Base-by-base conservation (phyloP, 73 alveolate species). In the Paraurostyla sp. region DNA sequence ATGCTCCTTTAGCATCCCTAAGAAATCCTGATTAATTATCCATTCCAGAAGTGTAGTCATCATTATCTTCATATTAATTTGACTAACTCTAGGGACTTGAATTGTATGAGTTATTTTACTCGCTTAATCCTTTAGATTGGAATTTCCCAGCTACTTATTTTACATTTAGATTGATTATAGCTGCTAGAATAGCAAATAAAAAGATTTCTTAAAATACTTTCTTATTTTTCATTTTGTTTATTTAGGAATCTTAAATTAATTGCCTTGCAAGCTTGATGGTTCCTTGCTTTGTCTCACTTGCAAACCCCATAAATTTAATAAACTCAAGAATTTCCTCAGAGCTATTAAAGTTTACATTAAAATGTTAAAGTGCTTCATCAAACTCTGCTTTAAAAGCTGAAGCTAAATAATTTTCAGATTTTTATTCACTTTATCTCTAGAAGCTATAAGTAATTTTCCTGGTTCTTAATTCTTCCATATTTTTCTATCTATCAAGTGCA, bases 401-500 rank as follows among this genome's bases (percentile, higher is more conserved):
- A 6, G 23, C 23, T 11, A 52, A 20, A 52, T 52, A 52, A 6
- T 22, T 65, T 18, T 22, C 46, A 65, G 46, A 40, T 22, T 65
- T 22, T 13, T 9, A 13, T 40, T 65, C 35, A 38, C 46, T 25
- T 0, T 23, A 30, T 38, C 38, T 38, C 40, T 15, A 0, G 13
- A 22, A 18, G 23, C 58, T 38, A 16, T 32, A n/a, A n/a, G n/a
- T 30, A 3, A 56, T 65, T 32, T 40, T 38, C 18, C 15, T 65
- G 35, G 60, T 13, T 65, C 41, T 4, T 65, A 18, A 22, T 20
- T 40, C 7, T 23, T 30, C 25, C 3, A 30, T 60, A 13, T 22
- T 35, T 65, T 58, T 38, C 41, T 30, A 6, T 9, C 76, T n/a
- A 59, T 59, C 76, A 9, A 59, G 7, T 2, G 86, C 86, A 73